Evolutionary conservation across 2,329 filamentous ascomycete genomes (phyloP), one percentile per base, ranked within the genome.

Genomic region (Microsporum canis): DNA sequence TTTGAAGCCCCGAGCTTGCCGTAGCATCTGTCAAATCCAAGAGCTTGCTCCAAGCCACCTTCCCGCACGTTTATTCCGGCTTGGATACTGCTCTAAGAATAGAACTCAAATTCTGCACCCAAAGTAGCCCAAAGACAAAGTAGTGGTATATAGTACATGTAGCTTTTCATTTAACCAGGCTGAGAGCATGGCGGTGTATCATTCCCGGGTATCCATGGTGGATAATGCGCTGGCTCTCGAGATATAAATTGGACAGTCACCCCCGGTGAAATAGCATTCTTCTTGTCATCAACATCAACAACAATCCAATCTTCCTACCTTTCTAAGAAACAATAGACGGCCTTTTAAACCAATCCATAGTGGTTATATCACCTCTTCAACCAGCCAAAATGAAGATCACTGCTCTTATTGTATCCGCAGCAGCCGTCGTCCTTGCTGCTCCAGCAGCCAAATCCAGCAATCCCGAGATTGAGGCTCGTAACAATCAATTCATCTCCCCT

Each of bases 401-500:
- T 41, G 38, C 62, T 27, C 45, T 65, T 43, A 51, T 66, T 29
- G 33, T 60, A 6, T 58, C 63, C 5, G 62, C 58, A 29, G 59
- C 62, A 7, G 45, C 65, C 5, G 60, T 60, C 12, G 64, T 58
- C 31, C 34, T 65, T 10, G 61, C 64, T 7, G 62, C 63, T 14
- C 57, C 66, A 12, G 49, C 59, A 6, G 33, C 47, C 2, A 57
- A 57, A 29, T 41, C 62, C 12, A 56, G 55, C 34, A 56, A 45
- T 2, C 34, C 60, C 27, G 45, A 55, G 29, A 58, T 61, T 1
- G 17, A 55, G n/a, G 29, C 59, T 6, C 63, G 64, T n/a, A 61
- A 66, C 14, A 55, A 57, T 33, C 41, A 57, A 53, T 55, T 65
- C 8, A 55, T 69, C 36, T 68, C 61, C 47, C 68, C 68, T 1